phyloP scores from a whole-genome alignment of 1,139 yeast genomes.

The Yamadazyma membranifaciens region DNA sequence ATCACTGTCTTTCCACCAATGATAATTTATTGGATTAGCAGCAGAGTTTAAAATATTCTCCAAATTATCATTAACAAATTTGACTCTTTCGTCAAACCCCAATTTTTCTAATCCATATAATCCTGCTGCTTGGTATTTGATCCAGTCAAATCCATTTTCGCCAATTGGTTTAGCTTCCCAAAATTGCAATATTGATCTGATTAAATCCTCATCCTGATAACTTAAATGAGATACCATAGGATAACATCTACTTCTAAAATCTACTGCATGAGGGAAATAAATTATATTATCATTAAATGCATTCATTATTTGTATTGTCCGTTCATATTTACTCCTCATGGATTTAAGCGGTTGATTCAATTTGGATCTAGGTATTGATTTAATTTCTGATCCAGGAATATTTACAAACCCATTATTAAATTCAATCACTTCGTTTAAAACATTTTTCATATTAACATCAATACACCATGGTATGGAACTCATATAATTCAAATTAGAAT shows the following conservation, averaged over 20 bases:
- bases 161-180: constrained; percentile 42
- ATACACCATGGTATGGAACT: constrained; percentile 39
- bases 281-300: constrained; percentile 28
- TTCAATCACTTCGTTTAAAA: constrained; percentile 23
- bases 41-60: constrained; percentile 28
- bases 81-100: constrained; percentile 22
- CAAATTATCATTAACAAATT: constrained; percentile 26
- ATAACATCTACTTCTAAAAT: constrained; percentile 45
- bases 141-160: constrained; percentile 34
- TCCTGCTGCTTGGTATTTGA: constrained; percentile 42
- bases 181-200: constrained; percentile 35
- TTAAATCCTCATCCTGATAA: constrained; percentile 38
- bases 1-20: constrained; percentile 42
- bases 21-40: constrained; percentile 21
- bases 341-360: constrained; percentile 1
- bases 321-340: constrained; percentile 21
- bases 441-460: constrained; percentile 23
- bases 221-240: constrained; percentile 37
- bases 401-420: constrained; percentile 25
- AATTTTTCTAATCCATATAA: constrained; percentile 32
- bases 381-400: constrained; percentile 24
- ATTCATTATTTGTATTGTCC: constrained; percentile 19
- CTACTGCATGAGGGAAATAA: constrained; percentile 40
- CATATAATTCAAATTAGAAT: constrained; percentile 28
- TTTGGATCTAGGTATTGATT: constrained; percentile 12